A percentile compares a stretch with the other conserved stretches of the same genome.
phyloP scores from a whole-genome alignment of 225 moss, liverwort and hornwort genomes.

The Bryoerythrophyllum caledonicum region DNA sequence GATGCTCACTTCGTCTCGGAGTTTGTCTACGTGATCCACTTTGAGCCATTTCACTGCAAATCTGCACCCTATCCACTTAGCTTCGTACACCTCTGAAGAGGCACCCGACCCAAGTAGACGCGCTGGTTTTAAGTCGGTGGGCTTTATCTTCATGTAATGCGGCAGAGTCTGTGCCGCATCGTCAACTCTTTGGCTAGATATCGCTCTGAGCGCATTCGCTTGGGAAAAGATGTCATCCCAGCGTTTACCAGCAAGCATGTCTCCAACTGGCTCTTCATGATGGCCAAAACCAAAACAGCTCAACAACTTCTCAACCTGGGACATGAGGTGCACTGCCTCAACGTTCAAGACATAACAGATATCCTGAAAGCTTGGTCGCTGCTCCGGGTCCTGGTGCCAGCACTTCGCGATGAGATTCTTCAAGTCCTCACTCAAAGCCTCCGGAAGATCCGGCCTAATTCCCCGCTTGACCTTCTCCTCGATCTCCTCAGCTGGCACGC shows the following conservation, averaged over 20 bases:
- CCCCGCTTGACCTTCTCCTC: conserved; percentile 17
- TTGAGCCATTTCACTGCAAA: conserved; percentile 43
- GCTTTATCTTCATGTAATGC: conserved; percentile 25
- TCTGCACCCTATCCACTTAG: conserved; percentile 35
- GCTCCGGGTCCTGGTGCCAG: conserved; percentile 23
- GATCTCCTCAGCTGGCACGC: not conserved
- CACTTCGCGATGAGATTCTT: conserved; percentile 18
- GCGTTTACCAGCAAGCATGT: not conserved
- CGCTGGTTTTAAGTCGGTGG: not conserved
- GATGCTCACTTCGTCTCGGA: conserved; percentile 21
- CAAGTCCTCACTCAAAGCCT: conserved; percentile 17
- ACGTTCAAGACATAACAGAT: conserved; percentile 25
- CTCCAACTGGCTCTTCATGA: not conserved
- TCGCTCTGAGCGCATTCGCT: not conserved
- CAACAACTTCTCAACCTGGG: conserved; percentile 10
- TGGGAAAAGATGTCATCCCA: conserved; percentile 10
- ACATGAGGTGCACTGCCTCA: conserved; percentile 6
- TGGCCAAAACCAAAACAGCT: conserved; percentile 1
- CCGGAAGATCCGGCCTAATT: conserved; percentile 12
- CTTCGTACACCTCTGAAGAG: conserved; percentile 26
- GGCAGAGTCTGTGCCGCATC: conserved; percentile 5
- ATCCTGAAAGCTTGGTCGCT: conserved; percentile 32
- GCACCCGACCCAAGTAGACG: not conserved
- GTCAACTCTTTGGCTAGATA: not conserved
- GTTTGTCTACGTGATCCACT: conserved; percentile 18